These are phyloP conservation scores for Trichomonas tenax DNA, from an alignment of 208 protist species.

Conservation along the genomic window DNA sequence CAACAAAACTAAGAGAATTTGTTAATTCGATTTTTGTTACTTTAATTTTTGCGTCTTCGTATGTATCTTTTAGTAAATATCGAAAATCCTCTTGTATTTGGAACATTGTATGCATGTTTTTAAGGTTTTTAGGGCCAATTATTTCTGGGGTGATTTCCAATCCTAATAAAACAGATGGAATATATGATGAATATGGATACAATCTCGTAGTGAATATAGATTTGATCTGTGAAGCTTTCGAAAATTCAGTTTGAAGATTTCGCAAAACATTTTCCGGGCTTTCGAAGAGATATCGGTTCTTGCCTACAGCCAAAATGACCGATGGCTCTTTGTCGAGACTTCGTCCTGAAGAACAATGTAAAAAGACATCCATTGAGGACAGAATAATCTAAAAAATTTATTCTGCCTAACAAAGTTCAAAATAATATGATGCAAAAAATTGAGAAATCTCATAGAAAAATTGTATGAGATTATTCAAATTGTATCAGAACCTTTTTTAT, in stretches of 20 bases:
- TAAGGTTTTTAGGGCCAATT: neutral
- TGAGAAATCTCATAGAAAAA: too few relatives aligned
- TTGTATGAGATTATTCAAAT: too few relatives aligned
- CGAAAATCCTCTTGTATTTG: neutral
- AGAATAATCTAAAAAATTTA: too few relatives aligned
- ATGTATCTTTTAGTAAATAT: neutral
- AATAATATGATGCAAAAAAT: too few relatives aligned
- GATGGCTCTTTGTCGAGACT: neutral
- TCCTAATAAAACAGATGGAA: neutral
- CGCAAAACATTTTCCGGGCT: neutral
- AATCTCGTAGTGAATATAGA: neutral
- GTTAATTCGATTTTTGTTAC: neutral
- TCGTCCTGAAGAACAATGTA: neutral
- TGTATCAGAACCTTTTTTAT: too few relatives aligned
- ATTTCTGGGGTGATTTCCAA: neutral
- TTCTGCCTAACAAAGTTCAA: too few relatives aligned
- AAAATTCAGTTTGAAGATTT: neutral
- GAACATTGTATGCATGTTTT: neutral
- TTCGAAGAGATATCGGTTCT: neutral
- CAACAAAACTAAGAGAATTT: neutral
- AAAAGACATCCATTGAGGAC: neutral
- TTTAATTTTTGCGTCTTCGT: neutral
- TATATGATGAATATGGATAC: neutral
- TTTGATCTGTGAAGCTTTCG: neutral
- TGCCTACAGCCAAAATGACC: neutral